Conservation (phyloP, 1,139 yeast genomes). For the Eremothecium coryli region DNA sequence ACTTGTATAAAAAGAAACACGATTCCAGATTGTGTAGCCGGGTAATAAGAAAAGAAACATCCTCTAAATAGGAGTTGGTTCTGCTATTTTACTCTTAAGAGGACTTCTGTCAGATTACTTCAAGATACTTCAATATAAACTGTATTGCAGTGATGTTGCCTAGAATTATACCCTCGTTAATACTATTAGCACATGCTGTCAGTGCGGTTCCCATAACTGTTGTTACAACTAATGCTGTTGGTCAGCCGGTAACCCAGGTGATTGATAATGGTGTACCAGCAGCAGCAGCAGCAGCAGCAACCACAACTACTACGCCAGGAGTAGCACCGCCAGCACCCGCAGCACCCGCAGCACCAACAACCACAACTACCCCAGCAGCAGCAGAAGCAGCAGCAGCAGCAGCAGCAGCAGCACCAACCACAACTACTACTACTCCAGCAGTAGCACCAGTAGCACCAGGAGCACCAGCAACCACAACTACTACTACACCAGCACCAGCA, state of each 20-base stretch:
- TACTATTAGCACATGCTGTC: too few relatives aligned
- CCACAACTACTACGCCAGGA: slow-evolving; percentile 11
- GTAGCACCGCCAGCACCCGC: slow-evolving; percentile 11
- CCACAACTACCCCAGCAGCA: slow-evolving; percentile 9
- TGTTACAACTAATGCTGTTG: too few relatives aligned
- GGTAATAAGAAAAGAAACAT: too few relatives aligned
- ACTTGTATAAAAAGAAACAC: too few relatives aligned
- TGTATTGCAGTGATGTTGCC: too few relatives aligned
- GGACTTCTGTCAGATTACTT: too few relatives aligned
- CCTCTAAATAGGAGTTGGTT: too few relatives aligned
- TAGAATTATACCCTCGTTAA: too few relatives aligned
- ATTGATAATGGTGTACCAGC: slow-evolving; percentile 8
- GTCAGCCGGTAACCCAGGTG: slow-evolving; percentile 10
- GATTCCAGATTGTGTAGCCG: too few relatives aligned
- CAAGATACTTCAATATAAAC: too few relatives aligned
- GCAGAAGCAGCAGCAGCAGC: slow-evolving; percentile 8
- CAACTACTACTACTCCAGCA: slow-evolving; percentile 10
- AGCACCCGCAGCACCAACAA: slow-evolving; percentile 9
- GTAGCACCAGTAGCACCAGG: slow-evolving; percentile 5
- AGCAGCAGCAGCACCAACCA: slow-evolving; percentile 7
- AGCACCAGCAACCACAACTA: slow-evolving; percentile 1
- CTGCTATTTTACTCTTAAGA: too few relatives aligned
- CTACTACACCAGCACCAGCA: neutral
- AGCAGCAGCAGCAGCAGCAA: slow-evolving; percentile 10
- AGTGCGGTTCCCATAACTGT: too few relatives aligned